These are phyloP conservation scores for Neonectria hederae DNA, from an alignment of 2,329 filamentous ascomycete species.

Conservation along the genomic window DNA sequence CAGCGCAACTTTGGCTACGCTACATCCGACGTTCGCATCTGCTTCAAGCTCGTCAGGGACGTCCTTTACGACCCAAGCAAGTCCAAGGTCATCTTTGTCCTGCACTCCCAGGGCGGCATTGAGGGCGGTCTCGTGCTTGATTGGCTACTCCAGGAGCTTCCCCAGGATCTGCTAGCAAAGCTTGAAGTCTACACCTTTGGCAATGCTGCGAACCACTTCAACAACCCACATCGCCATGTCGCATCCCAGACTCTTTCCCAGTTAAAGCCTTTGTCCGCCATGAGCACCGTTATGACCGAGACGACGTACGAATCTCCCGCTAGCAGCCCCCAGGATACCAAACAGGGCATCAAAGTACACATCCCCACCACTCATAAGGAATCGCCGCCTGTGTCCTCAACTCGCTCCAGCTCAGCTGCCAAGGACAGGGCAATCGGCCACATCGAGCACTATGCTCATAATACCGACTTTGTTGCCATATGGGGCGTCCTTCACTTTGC, in stretches of 20 bases:
- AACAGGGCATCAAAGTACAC: slow-evolving; percentile 25
- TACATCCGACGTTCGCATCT: slow-evolving; percentile 72
- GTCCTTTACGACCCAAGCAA: slow-evolving; percentile 69
- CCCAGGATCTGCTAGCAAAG: slow-evolving; percentile 71
- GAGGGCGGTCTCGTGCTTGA: slow-evolving; percentile 78
- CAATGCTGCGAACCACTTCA: slow-evolving; percentile 82
- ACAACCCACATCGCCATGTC: slow-evolving; percentile 71
- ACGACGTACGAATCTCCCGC: slow-evolving; percentile 44
- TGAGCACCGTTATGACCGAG: slow-evolving; percentile 49
- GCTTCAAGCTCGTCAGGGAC: slow-evolving; percentile 70
- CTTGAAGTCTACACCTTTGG: slow-evolving; percentile 84
- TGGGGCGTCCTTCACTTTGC: slow-evolving; percentile 79
- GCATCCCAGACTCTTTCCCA: slow-evolving; percentile 52
- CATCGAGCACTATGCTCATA: slow-evolving; percentile 84
- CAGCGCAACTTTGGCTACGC: slow-evolving; percentile 80
- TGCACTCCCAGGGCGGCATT: slow-evolving; percentile 82
- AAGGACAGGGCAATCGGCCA: slow-evolving; percentile 68
- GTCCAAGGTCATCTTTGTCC: slow-evolving; percentile 76
- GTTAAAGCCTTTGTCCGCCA: slow-evolving; percentile 48
- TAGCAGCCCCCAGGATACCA: slow-evolving; percentile 33
- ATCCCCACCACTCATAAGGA: slow-evolving; percentile 28
- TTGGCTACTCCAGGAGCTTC: slow-evolving; percentile 78
- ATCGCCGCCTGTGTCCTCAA: slow-evolving; percentile 44
- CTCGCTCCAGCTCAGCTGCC: slow-evolving; percentile 49
- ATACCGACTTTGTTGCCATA: slow-evolving; percentile 75